phyloP scores from a whole-genome alignment of 148 eudicot species.

The Salicornia ramosissima region DNA sequence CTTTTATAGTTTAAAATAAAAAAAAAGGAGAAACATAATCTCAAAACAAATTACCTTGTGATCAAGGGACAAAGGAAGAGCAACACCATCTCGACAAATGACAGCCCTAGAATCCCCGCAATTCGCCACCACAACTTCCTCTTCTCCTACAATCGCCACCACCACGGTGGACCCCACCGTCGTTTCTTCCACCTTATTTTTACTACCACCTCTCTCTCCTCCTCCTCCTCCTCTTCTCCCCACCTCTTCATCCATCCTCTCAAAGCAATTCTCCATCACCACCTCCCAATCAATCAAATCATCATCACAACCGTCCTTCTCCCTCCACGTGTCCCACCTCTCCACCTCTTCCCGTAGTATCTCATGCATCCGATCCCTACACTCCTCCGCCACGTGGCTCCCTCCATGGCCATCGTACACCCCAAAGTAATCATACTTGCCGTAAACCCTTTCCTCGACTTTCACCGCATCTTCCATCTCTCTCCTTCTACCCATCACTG shows the following conservation, averaged over 20 bases:
- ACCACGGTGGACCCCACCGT: slow-evolving; percentile 66
- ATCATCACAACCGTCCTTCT: neutral
- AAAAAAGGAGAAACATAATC: neutral
- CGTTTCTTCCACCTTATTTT: slow-evolving; percentile 32
- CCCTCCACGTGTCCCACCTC: slow-evolving; percentile 23
- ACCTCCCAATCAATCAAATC: slow-evolving; percentile 55
- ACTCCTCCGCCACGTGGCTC: slow-evolving; percentile 43
- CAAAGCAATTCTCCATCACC: slow-evolving; percentile 45
- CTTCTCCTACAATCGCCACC: slow-evolving; percentile 56
- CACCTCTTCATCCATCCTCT: slow-evolving; percentile 53
- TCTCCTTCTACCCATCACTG: slow-evolving; percentile 56
- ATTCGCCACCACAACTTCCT: slow-evolving; percentile 63
- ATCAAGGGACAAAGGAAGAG: slow-evolving; percentile 53
- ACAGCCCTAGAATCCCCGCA: slow-evolving; percentile 86
- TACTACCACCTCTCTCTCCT: slow-evolving; percentile 10
- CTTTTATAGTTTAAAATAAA: no score
- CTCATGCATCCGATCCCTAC: slow-evolving; percentile 46
- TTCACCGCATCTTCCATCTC: slow-evolving; percentile 66
- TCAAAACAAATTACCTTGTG: slow-evolving; percentile 48
- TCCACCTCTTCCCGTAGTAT: slow-evolving; percentile 32
- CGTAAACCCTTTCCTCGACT: slow-evolving; percentile 20
- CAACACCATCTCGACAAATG: slow-evolving; percentile 44
- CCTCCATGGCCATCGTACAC: slow-evolving; percentile 81
- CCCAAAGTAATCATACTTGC: slow-evolving; percentile 46
- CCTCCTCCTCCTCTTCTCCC: slow-evolving; percentile 15